A percentile compares a stretch with the other conserved stretches of the same genome.
phyloP scores from a whole-genome alignment of 2,329 filamentous ascomycete genomes.

The Trichoderma oligosporum region DNA sequence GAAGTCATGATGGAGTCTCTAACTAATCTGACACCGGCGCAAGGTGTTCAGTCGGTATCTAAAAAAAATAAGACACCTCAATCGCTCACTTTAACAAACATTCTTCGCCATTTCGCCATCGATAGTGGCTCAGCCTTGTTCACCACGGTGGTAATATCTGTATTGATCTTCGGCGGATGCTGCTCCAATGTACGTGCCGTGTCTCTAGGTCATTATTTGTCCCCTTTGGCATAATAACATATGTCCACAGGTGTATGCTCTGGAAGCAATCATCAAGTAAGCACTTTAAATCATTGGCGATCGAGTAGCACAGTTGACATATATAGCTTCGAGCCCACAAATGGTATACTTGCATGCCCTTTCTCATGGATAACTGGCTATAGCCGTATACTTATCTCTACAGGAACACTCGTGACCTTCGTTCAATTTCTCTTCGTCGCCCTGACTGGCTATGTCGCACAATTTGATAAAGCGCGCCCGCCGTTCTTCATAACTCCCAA shows the following conservation, averaged over 20 bases:
- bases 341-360: conserved; percentile 51
- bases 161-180: conserved; percentile 90
- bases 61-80: background rate
- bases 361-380: background rate
- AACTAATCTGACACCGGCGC: conserved; percentile 3
- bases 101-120: background rate
- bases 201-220: background rate
- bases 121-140: conserved; percentile 37
- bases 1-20: conserved; percentile 9
- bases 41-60: conserved; percentile 2
- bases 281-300: conserved; percentile 31
- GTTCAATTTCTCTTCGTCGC: conserved; percentile 85
- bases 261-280: conserved; percentile 93
- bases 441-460: conserved; percentile 69
- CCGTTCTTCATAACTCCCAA: conserved; percentile 73
- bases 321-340: conserved; percentile 72
- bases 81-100: conserved; percentile 4
- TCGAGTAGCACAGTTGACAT: background rate
- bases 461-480: conserved; percentile 63
- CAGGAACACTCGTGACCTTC: conserved; percentile 82
- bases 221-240: background rate
- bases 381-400: conserved; percentile 14
- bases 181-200: conserved; percentile 73
- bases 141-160: conserved; percentile 64
- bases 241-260: conserved; percentile 74